phyloP scores from a whole-genome alignment of 1,284 basidiomycete genomes.

The Phylloporus sp. region DNA sequence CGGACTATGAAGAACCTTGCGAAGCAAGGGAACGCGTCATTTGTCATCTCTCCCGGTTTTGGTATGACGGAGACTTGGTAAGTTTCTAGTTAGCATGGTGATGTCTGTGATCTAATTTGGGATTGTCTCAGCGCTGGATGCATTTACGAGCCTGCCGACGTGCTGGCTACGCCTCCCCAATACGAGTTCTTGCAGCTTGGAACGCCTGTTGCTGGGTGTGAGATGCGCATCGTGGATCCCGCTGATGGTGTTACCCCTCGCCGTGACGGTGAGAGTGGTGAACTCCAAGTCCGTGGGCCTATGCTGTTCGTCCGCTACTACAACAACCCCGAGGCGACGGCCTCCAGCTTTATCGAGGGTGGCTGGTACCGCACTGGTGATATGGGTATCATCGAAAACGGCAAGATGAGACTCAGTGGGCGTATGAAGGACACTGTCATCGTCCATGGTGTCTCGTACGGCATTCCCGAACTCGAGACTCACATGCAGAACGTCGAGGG shows the following conservation, averaged over 20 bases:
- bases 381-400: constrained; percentile 46
- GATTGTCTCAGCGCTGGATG: constrained; percentile 44
- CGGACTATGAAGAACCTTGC: constrained; percentile 43
- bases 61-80: constrained; percentile 40
- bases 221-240: constrained; percentile 45
- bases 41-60: constrained; percentile 46
- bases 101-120: neutral
- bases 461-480: constrained; percentile 50
- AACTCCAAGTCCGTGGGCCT: constrained; percentile 49
- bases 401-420: constrained; percentile 49
- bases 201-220: constrained; percentile 31
- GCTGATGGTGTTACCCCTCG: constrained; percentile 39
- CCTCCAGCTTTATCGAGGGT: constrained; percentile 47
- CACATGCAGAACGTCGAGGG: constrained; percentile 51
- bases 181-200: constrained; percentile 43
- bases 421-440: constrained; percentile 55
- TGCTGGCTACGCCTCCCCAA: constrained; percentile 21
- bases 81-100: neutral
- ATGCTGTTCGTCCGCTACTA: constrained; percentile 51
- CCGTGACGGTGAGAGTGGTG: constrained; percentile 41
- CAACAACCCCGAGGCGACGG: constrained; percentile 49
- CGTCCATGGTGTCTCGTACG: constrained; percentile 55
- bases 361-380: constrained; percentile 57
- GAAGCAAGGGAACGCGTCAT: constrained; percentile 35
- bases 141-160: constrained; percentile 41